phyloP scores from a whole-genome alignment of 2,329 filamentous ascomycete genomes.

The Helminthosporium solani region DNA sequence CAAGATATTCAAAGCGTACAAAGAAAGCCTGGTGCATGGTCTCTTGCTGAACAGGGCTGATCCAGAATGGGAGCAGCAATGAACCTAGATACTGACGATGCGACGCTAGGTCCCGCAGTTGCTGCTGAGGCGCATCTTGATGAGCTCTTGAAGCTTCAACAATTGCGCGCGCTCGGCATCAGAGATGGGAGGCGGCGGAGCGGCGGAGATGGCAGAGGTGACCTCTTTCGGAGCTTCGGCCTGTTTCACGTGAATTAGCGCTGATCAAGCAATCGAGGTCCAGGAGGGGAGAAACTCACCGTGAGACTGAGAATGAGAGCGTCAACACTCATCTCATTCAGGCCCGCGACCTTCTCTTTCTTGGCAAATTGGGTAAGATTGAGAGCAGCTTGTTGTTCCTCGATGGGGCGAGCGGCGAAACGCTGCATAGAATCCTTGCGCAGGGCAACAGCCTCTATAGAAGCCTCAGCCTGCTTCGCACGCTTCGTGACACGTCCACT shows the following conservation, averaged over 20 bases:
- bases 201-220: conserved; percentile 29
- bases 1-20: not conserved
- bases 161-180: conserved; percentile 32
- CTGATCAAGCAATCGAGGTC: conserved; percentile 32
- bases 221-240: conserved; percentile 43
- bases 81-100: not conserved
- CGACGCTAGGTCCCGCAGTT: not conserved
- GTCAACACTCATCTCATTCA: conserved; percentile 49
- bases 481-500: conserved; percentile 28
- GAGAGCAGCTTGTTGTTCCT: conserved; percentile 66
- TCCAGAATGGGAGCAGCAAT: not conserved
- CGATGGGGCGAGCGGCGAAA: conserved; percentile 44
- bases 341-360: conserved; percentile 51
- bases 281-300: conserved; percentile 51
- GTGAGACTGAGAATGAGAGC: conserved; percentile 61
- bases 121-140: conserved; percentile 29
- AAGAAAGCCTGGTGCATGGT: not conserved
- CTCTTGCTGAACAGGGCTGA: not conserved
- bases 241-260: conserved; percentile 42
- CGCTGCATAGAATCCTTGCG: conserved; percentile 29
- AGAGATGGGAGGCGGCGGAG: conserved; percentile 26
- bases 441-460: conserved; percentile 16
- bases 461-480: conserved; percentile 10
- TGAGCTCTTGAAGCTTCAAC: conserved; percentile 34
- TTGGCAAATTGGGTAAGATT: conserved; percentile 61